Evolutionary conservation across 495 filamentous ascomycete genomes (phyloP).

Genomic region (Aspergillus bridgeri): DNA sequence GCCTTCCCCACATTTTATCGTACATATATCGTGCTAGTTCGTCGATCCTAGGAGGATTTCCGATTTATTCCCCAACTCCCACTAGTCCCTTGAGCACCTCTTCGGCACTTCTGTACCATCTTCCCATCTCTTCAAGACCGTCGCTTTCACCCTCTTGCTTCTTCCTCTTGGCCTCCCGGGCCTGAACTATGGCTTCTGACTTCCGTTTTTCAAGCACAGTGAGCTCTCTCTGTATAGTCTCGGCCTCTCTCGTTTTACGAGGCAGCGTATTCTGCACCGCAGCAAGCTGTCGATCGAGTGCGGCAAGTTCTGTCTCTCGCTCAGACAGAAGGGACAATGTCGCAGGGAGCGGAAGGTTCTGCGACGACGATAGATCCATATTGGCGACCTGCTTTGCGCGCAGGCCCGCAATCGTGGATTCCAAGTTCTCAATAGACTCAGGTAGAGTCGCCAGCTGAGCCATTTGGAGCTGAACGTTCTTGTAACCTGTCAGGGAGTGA

Average conservation of each 20-base stretch:
- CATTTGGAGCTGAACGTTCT: constrained; percentile 60
- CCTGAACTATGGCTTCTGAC: constrained; percentile 61
- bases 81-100: constrained; percentile 64
- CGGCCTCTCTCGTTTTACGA: constrained; percentile 68
- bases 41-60: constrained; percentile 10
- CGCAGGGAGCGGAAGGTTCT: constrained; percentile 40
- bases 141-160: constrained; percentile 72
- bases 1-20: constrained; percentile 16
- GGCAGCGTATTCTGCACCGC: constrained; percentile 61
- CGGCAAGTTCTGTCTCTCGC: constrained; percentile 57
- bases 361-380: constrained; percentile 34
- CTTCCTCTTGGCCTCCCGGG: constrained; percentile 74
- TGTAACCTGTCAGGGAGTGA: constrained; percentile 46
- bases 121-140: constrained; percentile 75
- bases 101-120: constrained; percentile 78
- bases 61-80: constrained; percentile 37
- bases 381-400: constrained; percentile 42
- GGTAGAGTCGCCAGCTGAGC: constrained; percentile 59
- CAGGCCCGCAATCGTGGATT: constrained; percentile 55
- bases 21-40: constrained; percentile 20
- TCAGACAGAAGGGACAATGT: constrained; percentile 45
- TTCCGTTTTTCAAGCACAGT: constrained; percentile 67
- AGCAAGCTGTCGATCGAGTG: constrained; percentile 66
- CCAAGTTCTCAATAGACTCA: constrained; percentile 56
- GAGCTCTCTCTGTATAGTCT: constrained; percentile 68